Percentiles rank a stretch among this genome's conserved stretches.
Conservation (phyloP, 192 early-diverging fungal species). For the Entomortierella lignicola region DNA sequence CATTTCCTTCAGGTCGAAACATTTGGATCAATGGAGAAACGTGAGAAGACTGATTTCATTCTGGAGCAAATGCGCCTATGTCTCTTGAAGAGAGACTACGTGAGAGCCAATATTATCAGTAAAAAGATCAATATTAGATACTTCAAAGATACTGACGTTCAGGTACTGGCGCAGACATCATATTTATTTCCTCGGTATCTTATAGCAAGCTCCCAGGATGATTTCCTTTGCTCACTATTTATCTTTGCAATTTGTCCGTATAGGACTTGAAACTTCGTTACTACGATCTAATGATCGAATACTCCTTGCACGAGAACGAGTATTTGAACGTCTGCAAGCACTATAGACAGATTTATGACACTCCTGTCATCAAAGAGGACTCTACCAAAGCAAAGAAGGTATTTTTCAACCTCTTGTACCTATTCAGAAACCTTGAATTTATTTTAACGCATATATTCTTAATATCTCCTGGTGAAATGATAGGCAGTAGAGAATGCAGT, state of each 20-base stretch:
- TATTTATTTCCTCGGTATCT: too few species aligned
- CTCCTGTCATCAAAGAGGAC: slow-evolving; percentile 82
- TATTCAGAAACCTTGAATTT: not conserved
- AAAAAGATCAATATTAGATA: slow-evolving; percentile 96
- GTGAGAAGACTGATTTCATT: slow-evolving; percentile 99
- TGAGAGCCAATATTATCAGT: slow-evolving; percentile 92
- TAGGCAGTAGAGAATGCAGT: slow-evolving; percentile 84
- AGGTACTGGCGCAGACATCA: slow-evolving; percentile 38
- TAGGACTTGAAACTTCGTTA: slow-evolving; percentile 95
- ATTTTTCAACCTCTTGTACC: not conserved
- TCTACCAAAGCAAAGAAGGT: slow-evolving; percentile 80
- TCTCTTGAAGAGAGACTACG: slow-evolving; percentile 93
- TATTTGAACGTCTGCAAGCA: slow-evolving; percentile 94
- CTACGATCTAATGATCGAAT: slow-evolving; percentile 97
- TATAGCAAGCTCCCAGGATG: too few species aligned
- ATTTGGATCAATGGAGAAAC: slow-evolving; percentile 98
- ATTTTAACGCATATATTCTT: not conserved
- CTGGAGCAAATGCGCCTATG: slow-evolving; percentile 98
- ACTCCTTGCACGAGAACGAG: slow-evolving; percentile 90
- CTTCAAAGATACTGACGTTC: slow-evolving; percentile 84
- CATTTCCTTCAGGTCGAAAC: slow-evolving; percentile 87
- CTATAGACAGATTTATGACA: slow-evolving; percentile 92
- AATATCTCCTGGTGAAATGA: too few species aligned
- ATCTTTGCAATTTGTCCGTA: not conserved
- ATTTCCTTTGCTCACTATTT: not conserved